A percentile compares a stretch with the other conserved stretches of the same genome.
phyloP scores from a whole-genome alignment of 768 basidiomycete species.

The Leccinum truebloodii region DNA sequence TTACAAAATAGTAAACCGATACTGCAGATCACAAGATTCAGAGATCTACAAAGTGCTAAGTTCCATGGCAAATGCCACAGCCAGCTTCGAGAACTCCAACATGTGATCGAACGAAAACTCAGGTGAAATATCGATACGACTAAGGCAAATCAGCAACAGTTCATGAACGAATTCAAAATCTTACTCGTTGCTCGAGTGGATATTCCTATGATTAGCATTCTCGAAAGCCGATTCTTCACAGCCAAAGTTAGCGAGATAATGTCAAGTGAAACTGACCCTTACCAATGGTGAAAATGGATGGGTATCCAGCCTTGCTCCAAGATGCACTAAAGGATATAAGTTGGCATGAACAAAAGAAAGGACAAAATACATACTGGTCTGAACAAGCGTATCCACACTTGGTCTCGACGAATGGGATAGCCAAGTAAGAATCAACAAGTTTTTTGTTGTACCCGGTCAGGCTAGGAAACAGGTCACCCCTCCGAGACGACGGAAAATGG shows the following conservation, averaged over 20 bases:
- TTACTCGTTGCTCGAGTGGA: conserved; percentile 81
- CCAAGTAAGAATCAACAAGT: conserved; percentile 72
- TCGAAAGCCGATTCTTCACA: conserved; percentile 64
- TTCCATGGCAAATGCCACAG: conserved; percentile 77
- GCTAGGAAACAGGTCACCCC: conserved; percentile 38
- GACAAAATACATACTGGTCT: conserved; percentile 67
- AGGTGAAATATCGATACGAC: conserved; percentile 79
- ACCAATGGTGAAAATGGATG: conserved; percentile 79
- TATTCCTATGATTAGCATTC: conserved; percentile 73
- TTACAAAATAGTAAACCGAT: background rate
- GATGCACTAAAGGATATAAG: conserved; percentile 52
- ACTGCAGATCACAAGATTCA: background rate
- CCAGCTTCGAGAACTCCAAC: conserved; percentile 85
- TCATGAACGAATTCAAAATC: conserved; percentile 44
- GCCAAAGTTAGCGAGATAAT: background rate
- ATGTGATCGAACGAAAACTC: conserved; percentile 93
- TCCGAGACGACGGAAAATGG: conserved; percentile 18
- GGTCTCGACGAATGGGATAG: conserved; percentile 81
- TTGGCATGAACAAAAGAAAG: conserved; percentile 20
- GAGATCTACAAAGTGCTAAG: conserved; percentile 47
- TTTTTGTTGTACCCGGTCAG: conserved; percentile 80
- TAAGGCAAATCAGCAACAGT: conserved; percentile 34
- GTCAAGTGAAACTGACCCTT: background rate
- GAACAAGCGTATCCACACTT: conserved; percentile 94
- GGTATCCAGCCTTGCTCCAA: conserved; percentile 86